Base-by-base conservation (phyloP, 495 filamentous ascomycete species). In the Daldinia decipiens region DNA sequence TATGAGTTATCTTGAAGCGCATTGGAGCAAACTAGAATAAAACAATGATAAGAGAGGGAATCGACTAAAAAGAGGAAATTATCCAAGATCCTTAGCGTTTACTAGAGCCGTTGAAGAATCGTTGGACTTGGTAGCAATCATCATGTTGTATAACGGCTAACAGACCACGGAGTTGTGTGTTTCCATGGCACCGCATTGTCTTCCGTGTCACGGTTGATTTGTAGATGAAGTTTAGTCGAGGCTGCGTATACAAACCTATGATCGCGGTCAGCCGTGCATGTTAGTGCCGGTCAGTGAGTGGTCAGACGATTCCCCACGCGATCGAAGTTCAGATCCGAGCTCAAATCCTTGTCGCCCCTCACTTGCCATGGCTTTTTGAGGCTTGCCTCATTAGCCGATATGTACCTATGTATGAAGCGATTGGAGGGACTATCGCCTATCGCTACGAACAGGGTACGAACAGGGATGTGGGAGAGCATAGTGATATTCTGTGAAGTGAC, bases 351-450 rank as follows among this genome's bases (percentile, higher is more conserved):
- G 70, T 66, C 61, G 34, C 65, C 65, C 65, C 65, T 65, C 70
- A 68, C 53, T 61, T 62, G 17, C 11, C 53, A 55, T 59, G 53
- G 27, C 60, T 61, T 67, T 67, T 73, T 47, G 51, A 57, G 65
- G 70, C 61, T 68, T 73, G 55, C 70, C 65, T 73, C 65, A 68
- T 73, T 73, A 73, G 70, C 70, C 70, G 70, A 73, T 65, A 73
- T 68, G 61, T 73, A 72, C 12, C 68, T 65, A 73, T 68, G 61
- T 73, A 72, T 12, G 40, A 67, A 65, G 56, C 57, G 70, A 73
- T 68, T 73, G 70, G 70, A 59, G 50, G 56, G 70, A 68, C 65
- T 66, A 68, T 72, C 70, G 70, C 65, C 65, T 59, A 68, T 72
- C 64, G 55, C 57, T 54, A 13, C 5, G 61, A 62, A 2, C 70